A percentile compares a stretch with the other conserved stretches of the same genome.
Conservation (phyloP, 2,329 filamentous ascomycete genomes). For the Colletotrichum sp. region DNA sequence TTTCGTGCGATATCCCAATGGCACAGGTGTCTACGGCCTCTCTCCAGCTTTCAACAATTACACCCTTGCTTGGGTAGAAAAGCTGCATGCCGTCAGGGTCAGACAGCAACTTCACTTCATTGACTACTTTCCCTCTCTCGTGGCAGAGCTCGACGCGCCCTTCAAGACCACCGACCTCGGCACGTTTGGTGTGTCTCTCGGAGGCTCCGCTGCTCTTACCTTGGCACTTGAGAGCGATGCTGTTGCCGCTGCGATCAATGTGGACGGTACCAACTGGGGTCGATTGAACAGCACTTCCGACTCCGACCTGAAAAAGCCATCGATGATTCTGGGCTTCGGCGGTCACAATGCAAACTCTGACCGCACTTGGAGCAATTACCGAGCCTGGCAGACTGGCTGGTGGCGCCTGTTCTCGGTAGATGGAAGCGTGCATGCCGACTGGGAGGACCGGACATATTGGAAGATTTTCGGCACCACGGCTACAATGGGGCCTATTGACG, state of each 20-base stretch:
- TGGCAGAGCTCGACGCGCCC: slow-evolving; percentile 11
- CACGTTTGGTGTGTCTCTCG: slow-evolving; percentile 26
- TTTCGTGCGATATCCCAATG: slow-evolving; percentile 30
- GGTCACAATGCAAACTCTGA: slow-evolving; percentile 19
- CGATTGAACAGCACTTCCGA: slow-evolving; percentile 11
- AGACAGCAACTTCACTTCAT: slow-evolving; percentile 26
- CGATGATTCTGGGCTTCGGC: slow-evolving; percentile 24
- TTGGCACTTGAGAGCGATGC: slow-evolving; percentile 14
- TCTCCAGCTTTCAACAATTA: slow-evolving; percentile 3
- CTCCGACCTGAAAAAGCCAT: slow-evolving; percentile 25
- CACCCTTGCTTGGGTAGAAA: neutral
- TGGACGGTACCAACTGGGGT: slow-evolving; percentile 24
- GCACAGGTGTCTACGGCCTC: slow-evolving; percentile 27
- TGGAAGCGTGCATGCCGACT: slow-evolving; percentile 12
- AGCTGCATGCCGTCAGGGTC: slow-evolving; percentile 23
- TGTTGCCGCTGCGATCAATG: slow-evolving; percentile 25
- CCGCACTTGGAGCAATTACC: slow-evolving; percentile 9
- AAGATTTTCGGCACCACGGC: slow-evolving; percentile 11
- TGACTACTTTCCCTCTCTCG: slow-evolving; percentile 20
- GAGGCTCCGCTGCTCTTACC: slow-evolving; percentile 25
- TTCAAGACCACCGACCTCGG: slow-evolving; percentile 24
- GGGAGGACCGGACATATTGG: slow-evolving; percentile 14
- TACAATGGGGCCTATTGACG: slow-evolving; percentile 6
- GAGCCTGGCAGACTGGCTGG: slow-evolving; percentile 16
- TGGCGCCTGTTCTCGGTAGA: slow-evolving; percentile 14